Conservation (phyloP, 192 early-diverging fungal genomes). For the Thamnidium elegans region DNA sequence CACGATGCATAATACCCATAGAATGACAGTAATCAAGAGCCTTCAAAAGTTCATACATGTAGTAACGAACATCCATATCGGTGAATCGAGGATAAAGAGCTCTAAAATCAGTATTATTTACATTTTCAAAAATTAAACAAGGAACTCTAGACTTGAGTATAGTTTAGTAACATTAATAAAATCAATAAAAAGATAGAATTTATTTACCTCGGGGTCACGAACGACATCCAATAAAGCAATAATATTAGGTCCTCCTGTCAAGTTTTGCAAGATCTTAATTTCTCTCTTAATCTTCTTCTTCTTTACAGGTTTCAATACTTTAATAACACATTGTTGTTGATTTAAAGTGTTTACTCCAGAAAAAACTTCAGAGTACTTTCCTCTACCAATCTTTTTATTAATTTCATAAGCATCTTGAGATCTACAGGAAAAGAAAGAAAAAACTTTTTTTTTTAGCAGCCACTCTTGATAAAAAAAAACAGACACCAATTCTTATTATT, state of each 20-base stretch:
- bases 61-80: constrained; percentile 95
- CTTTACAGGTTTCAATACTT: constrained; percentile 99
- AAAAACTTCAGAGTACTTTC: constrained; percentile 99
- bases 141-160: constrained; percentile 82
- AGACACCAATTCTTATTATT: neutral
- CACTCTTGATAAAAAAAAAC: too few species aligned
- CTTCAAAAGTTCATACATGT: constrained; percentile 96
- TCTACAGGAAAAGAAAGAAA: constrained; percentile 33
- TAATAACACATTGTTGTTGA: constrained; percentile 91
- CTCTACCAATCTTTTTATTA: constrained; percentile 92
- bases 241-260: constrained; percentile 92
- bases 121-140: constrained; percentile 92
- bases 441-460: neutral
- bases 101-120: constrained; percentile 98
- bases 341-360: constrained; percentile 89
- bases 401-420: constrained; percentile 97
- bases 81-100: constrained; percentile 90
- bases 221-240: constrained; percentile 92
- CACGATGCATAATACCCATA: constrained; percentile 98
- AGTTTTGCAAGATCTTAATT: constrained; percentile 98
- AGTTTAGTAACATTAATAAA: neutral
- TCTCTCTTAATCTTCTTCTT: constrained; percentile 99
- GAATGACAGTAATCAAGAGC: constrained; percentile 98
- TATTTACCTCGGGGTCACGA: constrained; percentile 80
- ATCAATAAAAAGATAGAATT: neutral